Evolutionary conservation across 345 rosid genomes (phyloP), one percentile per base, ranked within the genome.

Genomic region (Murraya paniculata): DNA sequence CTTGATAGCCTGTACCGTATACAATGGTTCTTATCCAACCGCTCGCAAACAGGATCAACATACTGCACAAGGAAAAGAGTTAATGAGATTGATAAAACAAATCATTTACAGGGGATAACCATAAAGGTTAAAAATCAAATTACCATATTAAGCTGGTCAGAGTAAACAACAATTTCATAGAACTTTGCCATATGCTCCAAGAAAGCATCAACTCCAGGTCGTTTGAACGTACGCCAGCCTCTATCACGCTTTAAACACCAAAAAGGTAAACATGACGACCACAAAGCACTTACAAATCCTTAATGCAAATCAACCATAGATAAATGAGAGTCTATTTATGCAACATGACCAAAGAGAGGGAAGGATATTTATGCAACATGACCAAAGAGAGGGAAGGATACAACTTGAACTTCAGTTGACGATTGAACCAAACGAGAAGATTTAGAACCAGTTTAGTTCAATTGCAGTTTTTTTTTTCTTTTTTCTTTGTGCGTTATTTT

Each of bases 211-310:
- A 94, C 95, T 79, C 98, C 99, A 68, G 98, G 99, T 78, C 98
- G 85, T 91, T 97, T 97, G 88, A 92, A 97, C 27, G 99, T 97
- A 58, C 97, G 85, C 99, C 99, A 97, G 71, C 99, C 99, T 86
- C 94, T 91, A n/a, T 94, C 99, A 57, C 99, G 95, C 98, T 95
- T 79, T 30, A 79, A 36, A 50, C 59, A 70, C 71, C 74, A 75
- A 82, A 36, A 68, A 75, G 77, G 21, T 64, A 79, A 21, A 57
- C 10, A 64, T 9, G 25, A 64, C 41, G 65, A 68, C 67, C 25
- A 24, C 13, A 39, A 19, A 67, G 33, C n/a, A 38, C 13, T 18
- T 76, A 28, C 24, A 87, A 74, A 58, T 66, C 16, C 67, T 25
- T 11, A 13, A 64, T 66, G 66, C 53, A 67, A 2, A 57, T 11